Conservation (phyloP, 306 rosid species). For the Mimosa pudica region DNA sequence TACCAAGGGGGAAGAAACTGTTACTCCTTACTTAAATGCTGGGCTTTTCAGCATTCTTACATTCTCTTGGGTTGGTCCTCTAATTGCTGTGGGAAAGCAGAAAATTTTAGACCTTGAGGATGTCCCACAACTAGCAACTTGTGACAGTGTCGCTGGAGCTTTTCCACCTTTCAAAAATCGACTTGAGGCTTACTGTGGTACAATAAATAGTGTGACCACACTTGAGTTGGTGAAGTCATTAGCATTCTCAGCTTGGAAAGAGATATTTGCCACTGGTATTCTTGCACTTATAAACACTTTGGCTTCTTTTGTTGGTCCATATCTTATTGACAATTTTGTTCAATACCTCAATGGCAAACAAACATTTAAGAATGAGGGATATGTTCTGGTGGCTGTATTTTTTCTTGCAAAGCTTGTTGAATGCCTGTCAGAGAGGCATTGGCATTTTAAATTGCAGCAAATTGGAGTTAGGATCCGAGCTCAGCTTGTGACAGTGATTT, state of each 20-base stretch:
- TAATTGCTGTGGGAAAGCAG: conserved; percentile 45
- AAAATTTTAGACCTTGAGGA: conserved; percentile 52
- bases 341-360: conserved; percentile 48
- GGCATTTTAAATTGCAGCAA: conserved; percentile 47
- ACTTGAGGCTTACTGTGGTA: conserved; percentile 46
- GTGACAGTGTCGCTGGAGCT: conserved; percentile 45
- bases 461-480: conserved; percentile 45
- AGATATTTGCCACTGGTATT: conserved; percentile 40
- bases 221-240: conserved; percentile 44
- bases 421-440: conserved; percentile 43
- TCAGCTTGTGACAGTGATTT: conserved; percentile 39
- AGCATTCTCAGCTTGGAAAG: conserved; percentile 42
- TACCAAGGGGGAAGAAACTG: conserved; percentile 43
- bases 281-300: conserved; percentile 27
- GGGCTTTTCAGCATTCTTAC: conserved; percentile 56
- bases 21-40: conserved; percentile 55
- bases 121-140: conserved; percentile 47
- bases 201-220: conserved; percentile 40
- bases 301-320: conserved; percentile 62
- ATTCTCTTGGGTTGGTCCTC: conserved; percentile 53
- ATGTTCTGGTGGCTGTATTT: conserved; percentile 41
- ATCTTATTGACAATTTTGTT: conserved; percentile 51
- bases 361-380: conserved; percentile 47
- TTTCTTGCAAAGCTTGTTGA: conserved; percentile 50
- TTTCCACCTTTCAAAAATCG: conserved; percentile 38